Conservation (phyloP, 495 filamentous ascomycete species). For the Xylaria flabelliformis region DNA sequence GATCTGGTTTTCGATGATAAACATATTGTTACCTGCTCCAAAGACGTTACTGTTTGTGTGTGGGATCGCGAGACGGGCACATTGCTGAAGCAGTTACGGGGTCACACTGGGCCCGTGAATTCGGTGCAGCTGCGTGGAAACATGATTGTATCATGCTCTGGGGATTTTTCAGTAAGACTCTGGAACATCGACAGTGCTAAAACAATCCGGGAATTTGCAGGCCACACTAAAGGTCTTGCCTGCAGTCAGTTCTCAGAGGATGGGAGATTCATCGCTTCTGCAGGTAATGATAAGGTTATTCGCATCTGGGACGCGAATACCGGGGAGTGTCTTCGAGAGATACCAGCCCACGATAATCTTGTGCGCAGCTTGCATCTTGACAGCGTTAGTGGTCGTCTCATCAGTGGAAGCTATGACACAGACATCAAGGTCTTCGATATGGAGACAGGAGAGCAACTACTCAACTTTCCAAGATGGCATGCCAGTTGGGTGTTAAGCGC, state of each 20-base stretch:
- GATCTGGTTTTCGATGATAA: slow-evolving; percentile 91
- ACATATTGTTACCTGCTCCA: slow-evolving; percentile 94
- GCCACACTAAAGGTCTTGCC: slow-evolving; percentile 87
- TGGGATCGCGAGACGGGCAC: slow-evolving; percentile 85
- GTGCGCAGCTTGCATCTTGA: slow-evolving; percentile 91
- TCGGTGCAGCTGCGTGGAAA: slow-evolving; percentile 93
- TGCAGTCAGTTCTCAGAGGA: slow-evolving; percentile 96
- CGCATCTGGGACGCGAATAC: slow-evolving; percentile 94
- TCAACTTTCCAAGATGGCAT: slow-evolving; percentile 87
- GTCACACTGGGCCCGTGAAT: slow-evolving; percentile 91
- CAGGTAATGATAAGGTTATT: slow-evolving; percentile 91
- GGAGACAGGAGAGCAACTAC: slow-evolving; percentile 70
- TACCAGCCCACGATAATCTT: slow-evolving; percentile 78
- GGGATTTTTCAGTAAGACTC: slow-evolving; percentile 89
- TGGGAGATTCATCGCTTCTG: slow-evolving; percentile 83
- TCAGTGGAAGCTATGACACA: slow-evolving; percentile 93
- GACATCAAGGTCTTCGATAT: slow-evolving; percentile 91
- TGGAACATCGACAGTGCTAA: slow-evolving; percentile 90
- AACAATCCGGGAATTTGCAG: slow-evolving; percentile 84
- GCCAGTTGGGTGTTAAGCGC: slow-evolving; percentile 95
- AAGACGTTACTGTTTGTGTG: slow-evolving; percentile 88
- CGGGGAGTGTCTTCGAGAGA: slow-evolving; percentile 77
- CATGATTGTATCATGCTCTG: slow-evolving; percentile 87
- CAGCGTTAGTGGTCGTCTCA: slow-evolving; percentile 76
- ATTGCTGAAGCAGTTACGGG: slow-evolving; percentile 74